These are phyloP conservation scores for Colletotrichum sublineola DNA, from an alignment of 2,329 filamentous ascomycete genomes.

Conservation along the genomic window DNA sequence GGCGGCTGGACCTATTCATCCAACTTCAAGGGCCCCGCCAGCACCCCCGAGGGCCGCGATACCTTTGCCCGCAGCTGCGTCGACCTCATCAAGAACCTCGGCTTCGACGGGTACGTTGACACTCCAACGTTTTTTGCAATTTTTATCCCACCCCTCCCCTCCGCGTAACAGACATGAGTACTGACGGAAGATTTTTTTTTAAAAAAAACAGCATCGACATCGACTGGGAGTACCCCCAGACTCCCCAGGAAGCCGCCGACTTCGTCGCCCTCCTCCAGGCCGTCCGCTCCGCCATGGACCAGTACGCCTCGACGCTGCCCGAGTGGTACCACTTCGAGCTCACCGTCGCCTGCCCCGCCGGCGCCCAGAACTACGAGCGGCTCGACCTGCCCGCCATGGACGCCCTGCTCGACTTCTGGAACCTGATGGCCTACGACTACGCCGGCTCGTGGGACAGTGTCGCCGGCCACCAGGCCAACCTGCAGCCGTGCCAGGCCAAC, in stretches of 20 bases:
- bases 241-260: conserved; percentile 66
- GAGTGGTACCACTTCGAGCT: conserved; percentile 70
- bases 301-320: conserved; percentile 62
- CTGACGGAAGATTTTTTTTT: background rate
- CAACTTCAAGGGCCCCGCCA: conserved; percentile 84
- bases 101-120: conserved; percentile 71
- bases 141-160: no score
- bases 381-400: conserved; percentile 76
- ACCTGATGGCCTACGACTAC: conserved; percentile 91
- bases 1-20: conserved; percentile 93
- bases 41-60: conserved; percentile 76
- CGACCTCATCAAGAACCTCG: conserved; percentile 81
- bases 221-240: conserved; percentile 77
- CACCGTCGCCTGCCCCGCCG: conserved; percentile 74
- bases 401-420: conserved; percentile 78
- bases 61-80: conserved; percentile 82
- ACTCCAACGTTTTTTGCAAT: no score
- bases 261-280: conserved; percentile 71
- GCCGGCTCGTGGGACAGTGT: conserved; percentile 82
- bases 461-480: conserved; percentile 85
- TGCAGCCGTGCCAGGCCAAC: conserved; percentile 71
- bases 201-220: conserved; percentile 63
- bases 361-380: conserved; percentile 71
- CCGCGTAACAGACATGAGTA: background rate
- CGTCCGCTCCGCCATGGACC: conserved; percentile 70